Evolutionary conservation across 306 rosid species (phyloP).

Genomic region (Herpetospermum pedunculosum): DNA sequence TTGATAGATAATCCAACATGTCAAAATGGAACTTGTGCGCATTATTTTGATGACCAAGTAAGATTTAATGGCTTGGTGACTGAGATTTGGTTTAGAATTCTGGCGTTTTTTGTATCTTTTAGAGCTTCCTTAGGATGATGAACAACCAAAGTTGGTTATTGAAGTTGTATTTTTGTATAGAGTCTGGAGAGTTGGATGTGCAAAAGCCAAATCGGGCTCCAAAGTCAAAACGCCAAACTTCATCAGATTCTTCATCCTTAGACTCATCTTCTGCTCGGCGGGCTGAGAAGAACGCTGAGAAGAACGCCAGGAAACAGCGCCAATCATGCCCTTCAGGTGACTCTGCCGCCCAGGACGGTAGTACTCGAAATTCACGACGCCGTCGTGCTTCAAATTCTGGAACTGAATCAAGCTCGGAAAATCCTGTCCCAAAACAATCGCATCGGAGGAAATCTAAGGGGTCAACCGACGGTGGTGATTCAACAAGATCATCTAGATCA

Average conservation of each 20-base stretch:
- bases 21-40: not conserved
- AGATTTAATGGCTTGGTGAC: too few species aligned
- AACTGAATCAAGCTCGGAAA: conserved; percentile 18
- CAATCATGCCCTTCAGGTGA: conserved; percentile 28
- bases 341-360: conserved; percentile 22
- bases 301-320: conserved; percentile 35
- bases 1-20: not conserved
- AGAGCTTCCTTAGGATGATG: not conserved
- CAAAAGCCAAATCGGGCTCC: conserved; percentile 11
- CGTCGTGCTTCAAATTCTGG: conserved; percentile 23
- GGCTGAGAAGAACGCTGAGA: conserved; percentile 20
- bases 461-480: conserved; percentile 27
- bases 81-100: not conserved
- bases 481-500: conserved; percentile 32
- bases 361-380: conserved; percentile 30
- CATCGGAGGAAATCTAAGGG: conserved; percentile 51
- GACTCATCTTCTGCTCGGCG: conserved; percentile 27
- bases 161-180: not conserved
- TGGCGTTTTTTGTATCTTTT: not conserved
- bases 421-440: conserved; percentile 27
- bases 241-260: conserved; percentile 10
- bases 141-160: not conserved
- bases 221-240: conserved; percentile 25
- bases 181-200: conserved; percentile 9
- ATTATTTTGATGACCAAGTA: not conserved